Evolutionary conservation across 805 yeast genomes (phyloP).

Genomic region (Schizosaccharomyces cryophilus): DNA sequence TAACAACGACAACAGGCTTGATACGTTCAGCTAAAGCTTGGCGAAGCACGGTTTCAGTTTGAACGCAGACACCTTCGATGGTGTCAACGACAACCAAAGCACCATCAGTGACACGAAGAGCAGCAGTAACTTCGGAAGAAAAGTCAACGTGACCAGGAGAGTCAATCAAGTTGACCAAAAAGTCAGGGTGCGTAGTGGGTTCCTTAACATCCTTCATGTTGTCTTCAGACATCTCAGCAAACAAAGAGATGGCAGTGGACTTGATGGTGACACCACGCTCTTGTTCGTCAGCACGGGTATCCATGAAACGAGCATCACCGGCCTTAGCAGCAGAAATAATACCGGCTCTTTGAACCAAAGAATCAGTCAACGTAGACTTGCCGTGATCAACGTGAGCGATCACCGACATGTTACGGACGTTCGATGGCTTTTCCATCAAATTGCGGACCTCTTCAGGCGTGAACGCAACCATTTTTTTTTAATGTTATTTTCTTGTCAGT

Average conservation of each 20-base stretch:
- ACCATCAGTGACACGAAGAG: slow-evolving; percentile 99
- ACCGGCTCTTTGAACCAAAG: slow-evolving; percentile 98
- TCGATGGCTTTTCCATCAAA: slow-evolving; percentile 98
- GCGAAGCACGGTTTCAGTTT: slow-evolving; percentile 97
- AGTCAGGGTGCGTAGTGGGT: slow-evolving; percentile 73
- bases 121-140: slow-evolving; percentile 99
- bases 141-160: slow-evolving; percentile 99
- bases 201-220: slow-evolving; percentile 77
- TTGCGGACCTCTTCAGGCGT: slow-evolving; percentile 62
- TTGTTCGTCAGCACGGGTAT: slow-evolving; percentile 99
- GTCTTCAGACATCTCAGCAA: slow-evolving; percentile 64
- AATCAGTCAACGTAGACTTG: slow-evolving; percentile 96
- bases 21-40: slow-evolving; percentile 98
- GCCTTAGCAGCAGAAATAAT: slow-evolving; percentile 98
- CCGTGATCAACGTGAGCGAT: slow-evolving; percentile 99
- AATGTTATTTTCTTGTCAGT: background rate
- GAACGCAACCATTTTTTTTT: slow-evolving; percentile 1
- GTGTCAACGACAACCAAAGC: slow-evolving; percentile 97
- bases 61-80: slow-evolving; percentile 99
- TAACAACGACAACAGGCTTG: slow-evolving; percentile 93
- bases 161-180: slow-evolving; percentile 93
- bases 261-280: slow-evolving; percentile 99
- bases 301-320: slow-evolving; percentile 99
- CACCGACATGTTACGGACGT: slow-evolving; percentile 99
- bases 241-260: slow-evolving; percentile 95